A percentile compares a stretch with the other conserved stretches of the same genome.
These are phyloP conservation scores for Vigna hirtella DNA, from an alignment of 306 rosid genomes.

Conservation along the genomic window DNA sequence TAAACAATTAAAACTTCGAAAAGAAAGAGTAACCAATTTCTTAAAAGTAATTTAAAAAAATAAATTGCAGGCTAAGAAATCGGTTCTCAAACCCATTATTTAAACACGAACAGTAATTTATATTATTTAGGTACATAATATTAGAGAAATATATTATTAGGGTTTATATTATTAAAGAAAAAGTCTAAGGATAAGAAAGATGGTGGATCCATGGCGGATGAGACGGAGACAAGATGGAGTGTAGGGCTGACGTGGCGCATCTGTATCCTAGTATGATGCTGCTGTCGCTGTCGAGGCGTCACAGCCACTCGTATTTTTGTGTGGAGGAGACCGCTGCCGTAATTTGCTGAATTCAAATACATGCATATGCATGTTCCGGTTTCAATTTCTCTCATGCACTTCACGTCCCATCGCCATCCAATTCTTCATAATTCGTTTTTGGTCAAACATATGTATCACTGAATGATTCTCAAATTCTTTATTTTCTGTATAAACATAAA, in stretches of 20 bases:
- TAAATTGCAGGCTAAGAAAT: no score
- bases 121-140: no score
- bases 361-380: background rate
- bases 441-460: no score
- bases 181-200: background rate
- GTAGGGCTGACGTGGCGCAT: background rate
- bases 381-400: background rate
- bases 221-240: background rate
- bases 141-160: no score
- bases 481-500: no score
- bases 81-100: no score
- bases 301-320: constrained; percentile 3
- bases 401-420: constrained; percentile 11
- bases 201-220: background rate
- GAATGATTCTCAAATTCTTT: no score
- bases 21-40: no score
- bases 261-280: constrained; percentile 3
- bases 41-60: no score
- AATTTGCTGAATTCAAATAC: background rate
- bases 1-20: no score
- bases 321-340: background rate
- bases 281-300: background rate
- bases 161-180: no score
- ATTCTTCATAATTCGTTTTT: background rate
- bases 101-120: no score